Evolutionary conservation across 2,329 filamentous ascomycete genomes (phyloP).

Genomic region (Aspergillus spinulosporus): DNA sequence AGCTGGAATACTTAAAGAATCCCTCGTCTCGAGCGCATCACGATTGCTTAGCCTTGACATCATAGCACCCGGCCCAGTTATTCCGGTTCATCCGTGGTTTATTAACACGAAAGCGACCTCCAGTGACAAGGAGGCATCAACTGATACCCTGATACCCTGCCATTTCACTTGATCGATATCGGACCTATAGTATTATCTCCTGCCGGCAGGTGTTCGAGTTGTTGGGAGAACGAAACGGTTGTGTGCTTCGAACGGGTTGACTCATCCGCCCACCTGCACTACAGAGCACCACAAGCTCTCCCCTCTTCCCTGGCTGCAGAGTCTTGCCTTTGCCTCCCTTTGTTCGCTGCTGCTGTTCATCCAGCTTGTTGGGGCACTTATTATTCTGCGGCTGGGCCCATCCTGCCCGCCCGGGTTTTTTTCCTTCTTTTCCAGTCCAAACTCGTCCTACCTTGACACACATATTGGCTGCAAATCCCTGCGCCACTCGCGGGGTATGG

Average conservation of each 20-base stretch:
- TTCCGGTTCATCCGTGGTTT: slow-evolving; percentile 10
- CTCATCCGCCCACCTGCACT: slow-evolving; percentile 19
- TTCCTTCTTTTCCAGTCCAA: slow-evolving; percentile 14
- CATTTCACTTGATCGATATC: not conserved
- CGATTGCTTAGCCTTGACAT: slow-evolving; percentile 11
- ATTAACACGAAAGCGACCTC: not conserved
- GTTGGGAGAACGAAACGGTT: slow-evolving; percentile 1
- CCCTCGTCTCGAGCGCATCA: slow-evolving; percentile 6
- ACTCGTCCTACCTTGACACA: slow-evolving; percentile 4
- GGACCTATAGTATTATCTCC: slow-evolving; percentile 9
- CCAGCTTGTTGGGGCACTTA: slow-evolving; percentile 6
- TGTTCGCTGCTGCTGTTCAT: slow-evolving; percentile 4
- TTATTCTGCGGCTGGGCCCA: not conserved
- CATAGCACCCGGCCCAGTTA: slow-evolving; percentile 6
- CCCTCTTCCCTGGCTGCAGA: slow-evolving; percentile 18
- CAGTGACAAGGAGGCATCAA: not conserved
- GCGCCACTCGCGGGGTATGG: slow-evolving; percentile 32
- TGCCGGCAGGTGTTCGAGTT: slow-evolving; percentile 8
- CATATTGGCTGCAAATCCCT: slow-evolving; percentile 21
- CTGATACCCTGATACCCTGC: not conserved
- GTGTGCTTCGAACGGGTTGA: slow-evolving; percentile 18
- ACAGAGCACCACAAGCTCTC: not conserved
- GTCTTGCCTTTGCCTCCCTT: slow-evolving; percentile 6
- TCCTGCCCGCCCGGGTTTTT: slow-evolving; percentile 14
- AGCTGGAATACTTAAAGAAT: slow-evolving; percentile 4